phyloP scores from a whole-genome alignment of 2,329 filamentous ascomycete genomes.

The Didymella pinodella region DNA sequence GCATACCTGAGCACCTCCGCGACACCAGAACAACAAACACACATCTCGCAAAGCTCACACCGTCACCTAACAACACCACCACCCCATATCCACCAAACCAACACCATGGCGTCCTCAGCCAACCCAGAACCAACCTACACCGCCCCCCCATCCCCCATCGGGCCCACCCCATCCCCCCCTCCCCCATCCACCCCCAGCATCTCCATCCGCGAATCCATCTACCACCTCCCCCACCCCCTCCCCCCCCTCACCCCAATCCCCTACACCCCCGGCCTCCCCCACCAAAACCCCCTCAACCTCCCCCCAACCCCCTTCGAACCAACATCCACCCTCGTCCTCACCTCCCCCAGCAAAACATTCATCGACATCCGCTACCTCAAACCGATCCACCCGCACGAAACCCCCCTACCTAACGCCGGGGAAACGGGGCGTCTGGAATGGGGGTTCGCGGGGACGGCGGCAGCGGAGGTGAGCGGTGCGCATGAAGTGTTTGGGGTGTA shows the following conservation, averaged over 20 bases:
- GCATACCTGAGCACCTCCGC: neutral
- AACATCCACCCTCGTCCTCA: conserved; percentile 71
- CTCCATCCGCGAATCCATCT: conserved; percentile 66
- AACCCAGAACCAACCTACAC: neutral
- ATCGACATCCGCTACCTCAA: conserved; percentile 67
- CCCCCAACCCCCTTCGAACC: conserved; percentile 56
- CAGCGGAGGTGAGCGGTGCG: neutral
- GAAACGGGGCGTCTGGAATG: conserved; percentile 63
- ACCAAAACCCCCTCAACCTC: conserved; percentile 37
- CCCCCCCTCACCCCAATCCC: conserved; percentile 36
- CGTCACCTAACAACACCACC: neutral
- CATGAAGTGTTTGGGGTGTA: neutral
- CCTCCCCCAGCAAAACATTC: conserved; percentile 64
- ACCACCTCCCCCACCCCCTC: conserved; percentile 59
- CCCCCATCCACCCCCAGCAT: conserved; percentile 49
- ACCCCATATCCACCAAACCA: neutral
- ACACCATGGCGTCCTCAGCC: neutral
- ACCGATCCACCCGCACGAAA: conserved; percentile 19
- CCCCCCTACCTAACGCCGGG: conserved; percentile 34
- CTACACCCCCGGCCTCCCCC: conserved; percentile 39
- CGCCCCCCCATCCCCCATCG: neutral
- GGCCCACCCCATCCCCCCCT: neutral
- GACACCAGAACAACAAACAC: neutral
- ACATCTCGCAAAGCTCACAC: neutral
- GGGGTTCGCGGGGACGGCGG: conserved; percentile 68